Evolutionary conservation across 495 filamentous ascomycete genomes (phyloP).

Genomic region (Trichocladium antarcticum): DNA sequence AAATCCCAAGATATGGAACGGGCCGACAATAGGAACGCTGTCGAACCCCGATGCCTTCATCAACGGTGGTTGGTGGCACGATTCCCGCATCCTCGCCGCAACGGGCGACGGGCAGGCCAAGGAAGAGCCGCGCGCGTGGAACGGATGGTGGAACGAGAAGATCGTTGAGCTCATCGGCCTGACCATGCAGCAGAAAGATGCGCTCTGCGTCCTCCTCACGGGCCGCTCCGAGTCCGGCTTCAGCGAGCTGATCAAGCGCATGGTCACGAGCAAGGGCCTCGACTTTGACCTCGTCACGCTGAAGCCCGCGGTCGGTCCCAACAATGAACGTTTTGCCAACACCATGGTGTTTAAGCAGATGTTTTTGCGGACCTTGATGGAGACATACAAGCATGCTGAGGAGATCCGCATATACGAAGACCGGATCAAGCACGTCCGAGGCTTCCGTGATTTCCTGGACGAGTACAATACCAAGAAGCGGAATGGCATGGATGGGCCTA

Average conservation of each 20-base stretch:
- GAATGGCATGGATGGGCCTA: slow-evolving; percentile 22
- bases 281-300: slow-evolving; percentile 83
- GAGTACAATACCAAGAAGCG: slow-evolving; percentile 50
- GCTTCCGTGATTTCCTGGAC: slow-evolving; percentile 71
- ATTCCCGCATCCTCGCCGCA: slow-evolving; percentile 69
- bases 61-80: slow-evolving; percentile 97
- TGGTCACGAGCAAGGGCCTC: slow-evolving; percentile 64
- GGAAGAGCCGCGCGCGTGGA: slow-evolving; percentile 77
- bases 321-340: slow-evolving; percentile 57
- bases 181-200: slow-evolving; percentile 79
- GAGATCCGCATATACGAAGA: slow-evolving; percentile 67
- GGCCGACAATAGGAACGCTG: slow-evolving; percentile 60
- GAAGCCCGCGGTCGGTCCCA: slow-evolving; percentile 74
- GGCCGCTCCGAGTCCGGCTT: slow-evolving; percentile 74
- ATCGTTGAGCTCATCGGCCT: slow-evolving; percentile 74
- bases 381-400: slow-evolving; percentile 71
- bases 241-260: slow-evolving; percentile 68
- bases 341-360: slow-evolving; percentile 85
- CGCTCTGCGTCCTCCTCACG: slow-evolving; percentile 76
- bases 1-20: slow-evolving; percentile 80
- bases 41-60: slow-evolving; percentile 63
- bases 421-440: slow-evolving; percentile 51
- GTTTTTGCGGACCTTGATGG: slow-evolving; percentile 65
- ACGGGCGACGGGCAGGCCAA: slow-evolving; percentile 74
- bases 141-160: slow-evolving; percentile 95